A percentile compares a stretch with the other conserved stretches of the same genome.
Evolutionary conservation across 495 filamentous ascomycete genomes (phyloP).

Genomic region (Podospora tetraspora): DNA sequence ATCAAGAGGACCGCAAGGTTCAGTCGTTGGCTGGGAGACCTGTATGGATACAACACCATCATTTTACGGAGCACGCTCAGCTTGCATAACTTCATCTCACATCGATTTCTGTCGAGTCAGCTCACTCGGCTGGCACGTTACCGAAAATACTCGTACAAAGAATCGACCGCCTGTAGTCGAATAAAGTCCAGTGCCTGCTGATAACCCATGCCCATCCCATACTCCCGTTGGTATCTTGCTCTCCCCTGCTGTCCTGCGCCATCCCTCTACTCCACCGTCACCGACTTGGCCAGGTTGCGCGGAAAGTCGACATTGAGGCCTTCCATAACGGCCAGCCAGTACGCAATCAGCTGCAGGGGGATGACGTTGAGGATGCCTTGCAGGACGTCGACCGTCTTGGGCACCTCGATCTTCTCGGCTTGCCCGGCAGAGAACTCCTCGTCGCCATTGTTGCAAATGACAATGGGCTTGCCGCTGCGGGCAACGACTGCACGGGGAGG

Average conservation of each 20-base stretch:
- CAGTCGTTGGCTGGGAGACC: background rate
- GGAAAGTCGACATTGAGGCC: constrained; percentile 97
- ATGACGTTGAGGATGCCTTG: constrained; percentile 98
- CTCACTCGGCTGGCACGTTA: constrained; percentile 15
- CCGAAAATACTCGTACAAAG: constrained; percentile 27
- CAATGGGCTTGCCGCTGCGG: constrained; percentile 88
- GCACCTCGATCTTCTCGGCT: constrained; percentile 96
- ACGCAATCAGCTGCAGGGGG: constrained; percentile 92
- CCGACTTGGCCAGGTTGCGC: constrained; percentile 95
- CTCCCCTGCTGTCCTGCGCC: background rate
- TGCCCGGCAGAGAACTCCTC: constrained; percentile 79
- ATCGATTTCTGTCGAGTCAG: constrained; percentile 11
- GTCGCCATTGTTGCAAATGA: constrained; percentile 92
- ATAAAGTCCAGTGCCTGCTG: constrained; percentile 6
- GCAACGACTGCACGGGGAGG: constrained; percentile 63
- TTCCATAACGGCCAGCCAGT: constrained; percentile 95
- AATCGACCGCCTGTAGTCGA: background rate
- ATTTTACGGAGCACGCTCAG: background rate
- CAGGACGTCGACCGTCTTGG: constrained; percentile 88
- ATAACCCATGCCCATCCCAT: constrained; percentile 4
- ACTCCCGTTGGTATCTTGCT: background rate
- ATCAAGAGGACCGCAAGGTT: background rate
- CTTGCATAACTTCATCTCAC: background rate
- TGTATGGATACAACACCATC: background rate
- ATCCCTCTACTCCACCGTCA: constrained; percentile 81